Conservation (phyloP, 352 stramenopile species). For the Pythium folliculosum region DNA sequence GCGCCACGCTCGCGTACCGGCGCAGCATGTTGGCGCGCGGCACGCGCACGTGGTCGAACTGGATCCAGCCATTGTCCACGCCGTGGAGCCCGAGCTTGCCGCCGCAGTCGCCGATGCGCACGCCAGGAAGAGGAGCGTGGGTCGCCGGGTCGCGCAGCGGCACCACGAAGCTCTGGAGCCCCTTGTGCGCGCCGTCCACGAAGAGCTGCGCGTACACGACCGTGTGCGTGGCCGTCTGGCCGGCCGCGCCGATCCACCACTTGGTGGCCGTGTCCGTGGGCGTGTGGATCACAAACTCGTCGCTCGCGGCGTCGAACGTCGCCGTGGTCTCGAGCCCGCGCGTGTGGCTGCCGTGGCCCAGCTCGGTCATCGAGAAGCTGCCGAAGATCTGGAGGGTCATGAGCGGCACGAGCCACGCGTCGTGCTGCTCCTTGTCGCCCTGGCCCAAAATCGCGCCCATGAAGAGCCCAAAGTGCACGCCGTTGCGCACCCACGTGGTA, state of each 20-base stretch:
- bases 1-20: slow-evolving; percentile 65
- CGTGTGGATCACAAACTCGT: slow-evolving; percentile 96
- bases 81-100: slow-evolving; percentile 73
- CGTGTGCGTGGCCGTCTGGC: slow-evolving; percentile 93
- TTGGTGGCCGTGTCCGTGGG: slow-evolving; percentile 95
- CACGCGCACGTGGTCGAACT: slow-evolving; percentile 76
- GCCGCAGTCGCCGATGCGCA: slow-evolving; percentile 70
- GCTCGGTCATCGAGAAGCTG: slow-evolving; percentile 90
- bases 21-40: slow-evolving; percentile 78
- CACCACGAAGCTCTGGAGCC: slow-evolving; percentile 97
- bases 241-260: slow-evolving; percentile 95
- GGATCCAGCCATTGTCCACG: slow-evolving; percentile 79
- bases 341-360: slow-evolving; percentile 90
- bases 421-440: slow-evolving; percentile 76
- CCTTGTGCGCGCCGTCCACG: slow-evolving; percentile 68
- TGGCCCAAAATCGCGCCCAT: slow-evolving; percentile 74
- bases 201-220: slow-evolving; percentile 95
- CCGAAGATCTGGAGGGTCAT: slow-evolving; percentile 85
- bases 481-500: slow-evolving; percentile 67
- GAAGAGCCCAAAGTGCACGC: slow-evolving; percentile 86
- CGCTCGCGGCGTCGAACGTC: slow-evolving; percentile 85
- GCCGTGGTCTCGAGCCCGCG: slow-evolving; percentile 94
- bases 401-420: slow-evolving; percentile 73
- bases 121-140: slow-evolving; percentile 46
- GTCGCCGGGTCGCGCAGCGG: slow-evolving; percentile 89